A percentile compares a stretch with the other conserved stretches of the same genome.
Evolutionary conservation across 192 early-diverging fungal genomes (phyloP).

Genomic region (Anaeromyces robustus): DNA sequence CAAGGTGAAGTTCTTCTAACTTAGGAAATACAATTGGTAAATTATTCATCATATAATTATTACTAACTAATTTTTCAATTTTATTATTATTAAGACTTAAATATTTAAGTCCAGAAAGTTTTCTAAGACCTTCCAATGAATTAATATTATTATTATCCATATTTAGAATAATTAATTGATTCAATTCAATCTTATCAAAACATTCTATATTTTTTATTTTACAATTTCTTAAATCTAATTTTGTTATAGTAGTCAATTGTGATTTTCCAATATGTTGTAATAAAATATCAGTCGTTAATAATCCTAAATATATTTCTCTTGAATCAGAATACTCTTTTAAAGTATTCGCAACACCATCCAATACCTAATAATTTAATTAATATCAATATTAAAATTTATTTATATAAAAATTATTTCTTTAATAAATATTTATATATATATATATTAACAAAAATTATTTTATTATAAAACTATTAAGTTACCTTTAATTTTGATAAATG

Average conservation of each 20-base stretch:
- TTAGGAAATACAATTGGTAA: conserved; percentile 9
- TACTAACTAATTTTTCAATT: conserved; percentile 26
- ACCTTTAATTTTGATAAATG: conserved; percentile 37
- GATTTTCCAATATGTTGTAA: conserved; percentile 41
- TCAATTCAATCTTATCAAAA: conserved; percentile 24
- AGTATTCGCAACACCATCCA: conserved; percentile 34
- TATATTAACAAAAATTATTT: neutral
- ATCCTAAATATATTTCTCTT: conserved; percentile 36
- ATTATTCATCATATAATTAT: conserved; percentile 12
- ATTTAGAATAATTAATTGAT: conserved; percentile 31
- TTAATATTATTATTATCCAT: conserved; percentile 39
- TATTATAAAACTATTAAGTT: neutral
- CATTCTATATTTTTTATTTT: conserved; percentile 44
- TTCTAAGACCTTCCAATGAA: conserved; percentile 25
- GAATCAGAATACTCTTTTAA: conserved; percentile 29
- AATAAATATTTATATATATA: no score
- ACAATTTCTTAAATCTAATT: conserved; percentile 44
- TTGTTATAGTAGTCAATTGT: conserved; percentile 30
- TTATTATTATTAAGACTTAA: conserved; percentile 33
- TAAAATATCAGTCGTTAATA: conserved; percentile 38
- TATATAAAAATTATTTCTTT: no score
- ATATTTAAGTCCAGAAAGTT: conserved; percentile 18
- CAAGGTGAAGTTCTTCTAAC: conserved; percentile 39
- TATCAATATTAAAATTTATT: neutral
- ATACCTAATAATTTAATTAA: conserved; percentile 14